Evolutionary conservation across 1,284 basidiomycete genomes (phyloP).

Genomic region (Rhodotorula sp.): DNA sequence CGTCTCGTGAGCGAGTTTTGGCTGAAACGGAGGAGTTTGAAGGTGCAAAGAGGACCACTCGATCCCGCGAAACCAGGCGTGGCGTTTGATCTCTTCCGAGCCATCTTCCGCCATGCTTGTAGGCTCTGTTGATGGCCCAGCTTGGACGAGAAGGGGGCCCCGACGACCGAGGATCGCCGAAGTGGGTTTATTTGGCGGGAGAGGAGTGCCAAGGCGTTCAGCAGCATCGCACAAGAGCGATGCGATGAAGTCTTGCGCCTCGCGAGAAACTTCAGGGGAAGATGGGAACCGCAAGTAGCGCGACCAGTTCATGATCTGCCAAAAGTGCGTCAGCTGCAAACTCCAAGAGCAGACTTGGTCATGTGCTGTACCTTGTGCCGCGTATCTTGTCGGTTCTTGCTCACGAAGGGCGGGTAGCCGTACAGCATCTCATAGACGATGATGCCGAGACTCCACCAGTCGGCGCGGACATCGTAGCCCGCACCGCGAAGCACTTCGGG

Average conservation of each 20-base stretch:
- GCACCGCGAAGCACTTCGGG: conserved; percentile 79
- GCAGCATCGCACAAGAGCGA: conserved; percentile 88
- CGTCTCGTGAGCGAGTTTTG: conserved; percentile 63
- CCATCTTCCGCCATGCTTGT: conserved; percentile 58
- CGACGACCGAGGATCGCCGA: conserved; percentile 66
- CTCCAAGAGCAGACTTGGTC: not conserved
- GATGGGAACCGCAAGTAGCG: conserved; percentile 82
- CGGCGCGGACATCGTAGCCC: conserved; percentile 90
- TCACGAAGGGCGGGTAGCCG: conserved; percentile 82
- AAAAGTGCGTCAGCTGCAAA: conserved; percentile 53
- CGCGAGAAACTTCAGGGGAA: conserved; percentile 74
- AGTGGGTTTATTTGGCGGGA: conserved; percentile 62
- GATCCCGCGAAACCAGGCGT: conserved; percentile 81
- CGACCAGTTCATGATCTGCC: conserved; percentile 73
- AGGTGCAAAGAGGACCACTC: conserved; percentile 79
- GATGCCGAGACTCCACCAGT: conserved; percentile 70
- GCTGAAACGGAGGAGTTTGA: conserved; percentile 79
- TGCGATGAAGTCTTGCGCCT: conserved; percentile 81
- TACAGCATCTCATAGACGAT: conserved; percentile 47
- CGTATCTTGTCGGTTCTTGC: conserved; percentile 85
- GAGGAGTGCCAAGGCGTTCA: conserved; percentile 70
- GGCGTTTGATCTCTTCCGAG: conserved; percentile 80
- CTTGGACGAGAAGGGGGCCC: conserved; percentile 66
- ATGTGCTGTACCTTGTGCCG: conserved; percentile 38
- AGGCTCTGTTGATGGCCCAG: not conserved